Percentiles rank a stretch among this genome's conserved stretches.
Conservation (phyloP, 345 rosid species). For the Dovyalis caffra region DNA sequence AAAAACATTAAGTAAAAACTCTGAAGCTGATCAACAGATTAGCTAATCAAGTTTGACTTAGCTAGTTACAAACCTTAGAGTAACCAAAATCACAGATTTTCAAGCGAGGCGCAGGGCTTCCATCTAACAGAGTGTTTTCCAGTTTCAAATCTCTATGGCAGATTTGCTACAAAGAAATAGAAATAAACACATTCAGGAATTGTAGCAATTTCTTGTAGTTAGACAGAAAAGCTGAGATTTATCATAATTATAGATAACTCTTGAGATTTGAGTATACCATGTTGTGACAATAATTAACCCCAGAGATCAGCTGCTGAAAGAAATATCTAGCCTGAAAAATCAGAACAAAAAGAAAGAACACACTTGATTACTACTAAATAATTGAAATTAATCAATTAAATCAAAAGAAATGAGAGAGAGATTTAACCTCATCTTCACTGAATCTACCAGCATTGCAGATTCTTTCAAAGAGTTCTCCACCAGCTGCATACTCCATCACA, state of each 20-base stretch:
- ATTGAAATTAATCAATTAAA: not conserved
- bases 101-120: conserved; percentile 86
- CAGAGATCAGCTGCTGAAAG: conserved; percentile 89
- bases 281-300: conserved; percentile 75
- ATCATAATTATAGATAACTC: not conserved
- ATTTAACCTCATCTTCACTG: conserved; percentile 25
- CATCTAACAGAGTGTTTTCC: conserved; percentile 88
- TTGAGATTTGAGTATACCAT: conserved; percentile 45
- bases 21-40: not conserved
- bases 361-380: not conserved
- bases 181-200: not conserved
- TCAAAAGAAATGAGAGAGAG: not conserved
- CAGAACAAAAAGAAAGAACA: not conserved
- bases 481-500: conserved; percentile 31
- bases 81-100: conserved; percentile 95
- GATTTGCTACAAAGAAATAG: conserved; percentile 59
- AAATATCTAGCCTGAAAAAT: conserved; percentile 75
- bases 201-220: not conserved
- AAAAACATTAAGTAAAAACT: conserved; percentile 1
- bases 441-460: conserved; percentile 30
- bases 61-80: conserved; percentile 57
- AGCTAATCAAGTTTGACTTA: not conserved
- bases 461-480: conserved; percentile 25
- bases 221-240: not conserved
- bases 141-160: conserved; percentile 94